Conservation (phyloP, 1,284 basidiomycete genomes). For the Schizophyllum commune region DNA sequence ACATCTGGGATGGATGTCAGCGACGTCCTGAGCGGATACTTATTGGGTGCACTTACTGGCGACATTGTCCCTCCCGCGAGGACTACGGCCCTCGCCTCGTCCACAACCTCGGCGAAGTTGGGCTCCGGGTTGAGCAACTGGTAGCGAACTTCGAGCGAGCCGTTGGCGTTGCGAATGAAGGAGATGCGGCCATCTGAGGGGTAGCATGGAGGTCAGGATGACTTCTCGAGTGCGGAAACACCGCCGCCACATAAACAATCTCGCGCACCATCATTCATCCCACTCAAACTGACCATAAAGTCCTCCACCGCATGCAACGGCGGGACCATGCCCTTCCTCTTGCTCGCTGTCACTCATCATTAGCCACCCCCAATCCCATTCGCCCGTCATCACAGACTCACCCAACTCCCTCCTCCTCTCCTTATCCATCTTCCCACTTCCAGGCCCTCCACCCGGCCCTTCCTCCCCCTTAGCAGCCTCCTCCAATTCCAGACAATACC, state of each 20-base stretch:
- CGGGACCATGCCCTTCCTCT: slow-evolving; percentile 35
- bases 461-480: not conserved
- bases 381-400: no score
- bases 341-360: not conserved
- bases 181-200: slow-evolving; percentile 58
- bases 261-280: slow-evolving; percentile 70
- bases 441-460: no score
- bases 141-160: slow-evolving; percentile 73
- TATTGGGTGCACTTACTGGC: slow-evolving; percentile 46
- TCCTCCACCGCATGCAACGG: slow-evolving; percentile 81
- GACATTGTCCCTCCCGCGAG: slow-evolving; percentile 98
- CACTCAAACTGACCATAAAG: slow-evolving; percentile 78
- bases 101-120: slow-evolving; percentile 76
- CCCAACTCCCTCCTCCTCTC: slow-evolving; percentile 52
- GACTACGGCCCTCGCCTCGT: slow-evolving; percentile 75
- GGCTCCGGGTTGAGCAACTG: slow-evolving; percentile 93
- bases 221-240: no score
- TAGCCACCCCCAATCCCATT: no score
- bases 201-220: no score
- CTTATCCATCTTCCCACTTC: slow-evolving; percentile 48
- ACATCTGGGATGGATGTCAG: slow-evolving; percentile 47
- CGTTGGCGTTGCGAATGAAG: slow-evolving; percentile 35
- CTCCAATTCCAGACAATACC: slow-evolving; percentile 34
- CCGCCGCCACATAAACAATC: no score
- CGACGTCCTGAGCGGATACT: not conserved